Evolutionary conservation across 2,329 filamentous ascomycete genomes (phyloP).

Genomic region (Ascochyta koolunga): DNA sequence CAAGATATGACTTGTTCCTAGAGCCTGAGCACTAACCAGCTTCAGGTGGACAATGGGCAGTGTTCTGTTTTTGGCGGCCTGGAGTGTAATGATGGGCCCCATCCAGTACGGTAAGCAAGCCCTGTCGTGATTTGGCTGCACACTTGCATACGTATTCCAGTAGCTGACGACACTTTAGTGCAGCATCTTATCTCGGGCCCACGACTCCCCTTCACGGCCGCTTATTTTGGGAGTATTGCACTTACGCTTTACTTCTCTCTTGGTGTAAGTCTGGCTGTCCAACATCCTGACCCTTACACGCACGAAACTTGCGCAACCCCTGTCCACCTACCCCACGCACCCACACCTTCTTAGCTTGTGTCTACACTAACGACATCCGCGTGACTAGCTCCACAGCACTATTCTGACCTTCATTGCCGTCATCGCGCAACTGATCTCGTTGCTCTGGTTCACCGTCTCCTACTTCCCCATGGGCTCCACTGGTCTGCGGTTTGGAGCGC

Average conservation of each 20-base stretch:
- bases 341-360: conserved; percentile 25
- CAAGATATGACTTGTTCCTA: conserved; percentile 35
- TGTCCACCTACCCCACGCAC: conserved; percentile 31
- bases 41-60: conserved; percentile 94
- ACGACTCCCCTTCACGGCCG: conserved; percentile 87
- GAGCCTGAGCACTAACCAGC: conserved; percentile 45
- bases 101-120: conserved; percentile 67
- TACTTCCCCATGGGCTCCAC: conserved; percentile 98
- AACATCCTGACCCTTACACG: conserved; percentile 19
- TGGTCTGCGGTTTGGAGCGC: conserved; percentile 83
- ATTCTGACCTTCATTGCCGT: conserved; percentile 84
- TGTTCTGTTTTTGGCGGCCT: conserved; percentile 85
- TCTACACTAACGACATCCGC: conserved; percentile 45
- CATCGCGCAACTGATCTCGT: conserved; percentile 79
- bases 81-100: conserved; percentile 93
- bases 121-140: conserved; percentile 21
- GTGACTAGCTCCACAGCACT: conserved; percentile 70
- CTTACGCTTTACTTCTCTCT: conserved; percentile 91
- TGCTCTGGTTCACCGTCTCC: conserved; percentile 93
- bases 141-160: conserved; percentile 10
- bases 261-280: conserved; percentile 70
- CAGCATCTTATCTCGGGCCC: conserved; percentile 84
- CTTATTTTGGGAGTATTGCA: conserved; percentile 91
- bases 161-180: conserved; percentile 48
- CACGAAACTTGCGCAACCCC: conserved; percentile 31